Evolutionary conservation across 257 asterid genomes (phyloP), one percentile per base, ranked within the genome.

Genomic region (Agastache rugosa): DNA sequence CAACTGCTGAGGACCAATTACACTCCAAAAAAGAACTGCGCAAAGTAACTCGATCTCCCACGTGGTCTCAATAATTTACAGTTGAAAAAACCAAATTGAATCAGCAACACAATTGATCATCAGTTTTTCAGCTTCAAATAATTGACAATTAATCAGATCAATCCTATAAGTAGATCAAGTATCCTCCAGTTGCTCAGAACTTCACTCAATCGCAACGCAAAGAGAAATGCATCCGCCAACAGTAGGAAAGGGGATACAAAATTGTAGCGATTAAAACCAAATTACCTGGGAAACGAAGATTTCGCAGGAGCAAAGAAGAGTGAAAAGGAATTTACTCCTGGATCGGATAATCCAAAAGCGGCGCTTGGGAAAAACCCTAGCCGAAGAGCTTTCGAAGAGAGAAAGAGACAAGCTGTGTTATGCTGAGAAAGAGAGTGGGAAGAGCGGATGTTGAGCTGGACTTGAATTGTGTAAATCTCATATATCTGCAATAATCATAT

Each of bases 311-410:
- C 34, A 50, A 9, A 22, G 35, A 29, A 29, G 31, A 29, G 31
- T 29, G 31, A 29, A 29, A 67, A 61, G 3, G 15, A 65, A 23
- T 71, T 50, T 75, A 47, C 15, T 27, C 39, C 37, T 31, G 54
- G 72, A 76, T 79, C 83, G 77, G 35, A 62, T 29, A 17, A 63
- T 81, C 41, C 79, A 63, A 79, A 69, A 74, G 74, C 83, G 83
- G 82, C 86, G 84, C 76, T 34, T 11, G 75, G 3, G 64, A 6
- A 41, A 81, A 78, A 74, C 88, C 83, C 86, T 77, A 81, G 73
- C 22, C 63, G 54, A 59, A 69, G 74, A 39, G 31, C 78, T 29
- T 35, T 58, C 62, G 35, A 73, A 78, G 69, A 69, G 80, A 73
- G 80, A 29, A 53, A 23, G 70, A 14, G 3, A 44, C 31, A 41